These are phyloP conservation scores for Tetrahymena borealis DNA, from an alignment of 73 alveolate species.

Conservation along the genomic window DNA sequence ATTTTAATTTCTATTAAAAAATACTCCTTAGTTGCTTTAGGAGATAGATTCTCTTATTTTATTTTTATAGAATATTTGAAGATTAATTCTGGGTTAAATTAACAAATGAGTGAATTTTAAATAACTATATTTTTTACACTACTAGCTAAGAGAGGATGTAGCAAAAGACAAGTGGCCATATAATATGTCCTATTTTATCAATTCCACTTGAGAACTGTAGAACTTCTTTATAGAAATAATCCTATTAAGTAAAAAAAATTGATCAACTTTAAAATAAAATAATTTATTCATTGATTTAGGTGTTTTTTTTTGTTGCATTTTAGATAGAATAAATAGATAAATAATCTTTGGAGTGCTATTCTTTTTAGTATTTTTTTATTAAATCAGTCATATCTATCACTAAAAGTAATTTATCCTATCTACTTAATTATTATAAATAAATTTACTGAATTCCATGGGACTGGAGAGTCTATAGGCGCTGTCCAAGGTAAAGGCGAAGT, in stretches of 20 bases:
- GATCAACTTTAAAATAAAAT: background rate
- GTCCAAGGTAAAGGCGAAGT: slow-evolving; percentile 52
- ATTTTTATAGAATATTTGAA: too few species aligned
- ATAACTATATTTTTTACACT: background rate
- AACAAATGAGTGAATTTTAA: too few species aligned
- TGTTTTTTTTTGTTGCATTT: background rate
- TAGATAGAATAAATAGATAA: background rate
- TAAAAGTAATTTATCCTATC: background rate
- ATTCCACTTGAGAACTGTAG: slow-evolving; percentile 8
- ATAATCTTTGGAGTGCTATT: background rate
- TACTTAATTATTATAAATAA: background rate
- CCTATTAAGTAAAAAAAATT: background rate
- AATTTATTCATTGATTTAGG: background rate
- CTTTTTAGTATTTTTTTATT: too few species aligned
- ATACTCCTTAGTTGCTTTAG: too few species aligned
- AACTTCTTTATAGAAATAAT: slow-evolving; percentile 16
- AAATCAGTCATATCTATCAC: background rate
- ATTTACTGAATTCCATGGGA: slow-evolving; percentile 9
- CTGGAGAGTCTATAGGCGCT: background rate
- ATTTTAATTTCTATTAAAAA: too few species aligned
- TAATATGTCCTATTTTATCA: slow-evolving; percentile 15
- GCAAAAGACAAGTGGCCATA: slow-evolving; percentile 17
- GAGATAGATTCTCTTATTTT: background rate
- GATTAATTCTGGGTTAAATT: too few species aligned
- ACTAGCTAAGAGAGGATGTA: background rate